Conservation (phyloP, 2,329 filamentous ascomycete species). For the Xylariaceae sp. region DNA sequence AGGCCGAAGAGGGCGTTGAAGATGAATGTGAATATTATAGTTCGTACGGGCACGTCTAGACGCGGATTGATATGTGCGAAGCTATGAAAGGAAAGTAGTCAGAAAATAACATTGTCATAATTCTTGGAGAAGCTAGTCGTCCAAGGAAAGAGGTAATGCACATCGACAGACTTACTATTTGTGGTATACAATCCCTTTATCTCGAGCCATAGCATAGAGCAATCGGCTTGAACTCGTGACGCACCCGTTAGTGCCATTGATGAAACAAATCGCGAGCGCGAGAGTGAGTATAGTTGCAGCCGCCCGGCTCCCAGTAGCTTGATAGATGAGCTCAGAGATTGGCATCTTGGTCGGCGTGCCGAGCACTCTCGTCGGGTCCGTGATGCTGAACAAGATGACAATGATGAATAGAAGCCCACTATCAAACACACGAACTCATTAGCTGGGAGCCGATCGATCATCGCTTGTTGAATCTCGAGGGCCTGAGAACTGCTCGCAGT, state of each 20-base stretch:
- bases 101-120: no score
- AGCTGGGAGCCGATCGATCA: not conserved
- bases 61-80: slow-evolving; percentile 35
- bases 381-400: slow-evolving; percentile 40
- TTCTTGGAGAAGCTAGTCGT: no score
- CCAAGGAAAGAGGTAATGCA: no score
- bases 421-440: no score
- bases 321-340: slow-evolving; percentile 42
- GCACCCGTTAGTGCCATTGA: slow-evolving; percentile 43
- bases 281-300: slow-evolving; percentile 39
- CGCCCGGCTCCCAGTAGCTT: slow-evolving; percentile 37
- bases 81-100: slow-evolving; percentile 12
- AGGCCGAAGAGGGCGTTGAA: slow-evolving; percentile 44
- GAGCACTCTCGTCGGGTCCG: slow-evolving; percentile 34
- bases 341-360: slow-evolving; percentile 40
- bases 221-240: slow-evolving; percentile 41
- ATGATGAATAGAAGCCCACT: slow-evolving; percentile 38
- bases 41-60: slow-evolving; percentile 40
- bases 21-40: slow-evolving; percentile 38
- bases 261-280: slow-evolving; percentile 40
- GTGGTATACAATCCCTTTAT: slow-evolving; percentile 36
- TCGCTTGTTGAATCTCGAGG: slow-evolving; percentile 8
- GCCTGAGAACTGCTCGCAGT: not conserved
- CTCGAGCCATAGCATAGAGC: slow-evolving; percentile 44
- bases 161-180: slow-evolving; percentile 23